Percentiles rank a stretch among this genome's conserved stretches.
Evolutionary conservation across 805 yeast genomes (phyloP).

Genomic region (Wickerhamiella nectarea): DNA sequence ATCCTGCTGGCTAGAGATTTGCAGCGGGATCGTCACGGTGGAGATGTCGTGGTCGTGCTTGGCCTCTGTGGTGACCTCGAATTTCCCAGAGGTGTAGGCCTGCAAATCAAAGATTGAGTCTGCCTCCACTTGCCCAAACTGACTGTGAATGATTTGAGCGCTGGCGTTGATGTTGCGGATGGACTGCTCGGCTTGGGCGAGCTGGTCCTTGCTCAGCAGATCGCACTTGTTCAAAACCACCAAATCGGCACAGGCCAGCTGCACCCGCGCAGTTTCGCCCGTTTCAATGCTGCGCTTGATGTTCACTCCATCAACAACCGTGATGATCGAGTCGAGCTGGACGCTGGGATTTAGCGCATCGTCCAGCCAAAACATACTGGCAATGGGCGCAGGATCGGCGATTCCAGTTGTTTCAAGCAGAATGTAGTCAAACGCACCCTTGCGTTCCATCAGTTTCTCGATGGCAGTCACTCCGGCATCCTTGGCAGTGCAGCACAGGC

Average conservation of each 20-base stretch:
- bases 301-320: slow-evolving; percentile 62
- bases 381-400: slow-evolving; percentile 97
- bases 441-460: slow-evolving; percentile 64
- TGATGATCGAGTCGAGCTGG: slow-evolving; percentile 80
- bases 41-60: slow-evolving; percentile 27
- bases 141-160: slow-evolving; percentile 54
- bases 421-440: slow-evolving; percentile 76
- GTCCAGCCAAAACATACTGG: slow-evolving; percentile 95
- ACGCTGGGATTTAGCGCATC: slow-evolving; percentile 74
- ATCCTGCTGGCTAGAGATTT: slow-evolving; percentile 28
- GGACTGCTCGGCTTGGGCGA: slow-evolving; percentile 27
- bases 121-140: slow-evolving; percentile 63
- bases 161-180: slow-evolving; percentile 47
- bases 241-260: slow-evolving; percentile 80
- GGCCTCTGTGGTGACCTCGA: slow-evolving; percentile 9
- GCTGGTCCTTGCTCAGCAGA: slow-evolving; percentile 24
- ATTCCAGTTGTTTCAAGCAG: slow-evolving; percentile 87
- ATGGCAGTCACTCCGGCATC: slow-evolving; percentile 92
- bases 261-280: slow-evolving; percentile 63
- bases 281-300: slow-evolving; percentile 56
- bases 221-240: slow-evolving; percentile 73
- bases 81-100: slow-evolving; percentile 35
- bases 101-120: slow-evolving; percentile 58
- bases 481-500: slow-evolving; percentile 90
- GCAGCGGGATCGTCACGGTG: slow-evolving; percentile 39